Base-by-base conservation (phyloP, 1,139 yeast species). In the Debaryomycetaceae sp. region DNA sequence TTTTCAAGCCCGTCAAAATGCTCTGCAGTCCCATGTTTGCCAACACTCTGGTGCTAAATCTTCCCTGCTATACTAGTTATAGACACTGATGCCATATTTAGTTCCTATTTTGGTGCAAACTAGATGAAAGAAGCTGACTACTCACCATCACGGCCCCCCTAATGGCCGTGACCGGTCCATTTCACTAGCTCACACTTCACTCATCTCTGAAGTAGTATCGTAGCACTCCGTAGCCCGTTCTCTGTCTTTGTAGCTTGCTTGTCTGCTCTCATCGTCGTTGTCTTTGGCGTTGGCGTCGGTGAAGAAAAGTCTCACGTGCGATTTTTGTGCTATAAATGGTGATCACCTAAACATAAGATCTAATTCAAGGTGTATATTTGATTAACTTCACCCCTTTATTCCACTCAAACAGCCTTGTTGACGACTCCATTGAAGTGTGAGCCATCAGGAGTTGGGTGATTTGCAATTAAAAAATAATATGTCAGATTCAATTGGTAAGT, bases 81-180 rank as follows among this genome's bases (percentile, higher is more conserved):
- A 29, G 38, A 37, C 40, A 49, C 40, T 44, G 47, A 51, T 57
- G 58, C 81, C 60, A 71, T 84, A 81, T 75, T 78, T 75, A 82
- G 87, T 79, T 83, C 94, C 96, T 85, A 87, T 88, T 88, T 86
- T 80, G 87, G 87, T 70, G 95, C 95, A 87, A 88, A 87, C 96
- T 69, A 88, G 92, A 88, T 72, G 59, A 77, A 17, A 52, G 54
- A 37, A 59, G 87, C 81, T 74, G 61, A 65, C 70, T 83, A 84
- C 91, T 83, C 91, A 83, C 87, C 91, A 64, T 73, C 69, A 61
- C 70, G 67, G 46, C 50, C 69, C 41, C 47, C 47, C 52, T 39
- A 43, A 61, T 74, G 75, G 65, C 53, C 65, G 61, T 63, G 60
- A 54, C 67, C 62, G 88, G 85, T 82, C 89, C 89, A 78, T 79